Evolutionary conservation across 208 protist genomes (phyloP).

Genomic region (Endotrypanum monterogeii): DNA sequence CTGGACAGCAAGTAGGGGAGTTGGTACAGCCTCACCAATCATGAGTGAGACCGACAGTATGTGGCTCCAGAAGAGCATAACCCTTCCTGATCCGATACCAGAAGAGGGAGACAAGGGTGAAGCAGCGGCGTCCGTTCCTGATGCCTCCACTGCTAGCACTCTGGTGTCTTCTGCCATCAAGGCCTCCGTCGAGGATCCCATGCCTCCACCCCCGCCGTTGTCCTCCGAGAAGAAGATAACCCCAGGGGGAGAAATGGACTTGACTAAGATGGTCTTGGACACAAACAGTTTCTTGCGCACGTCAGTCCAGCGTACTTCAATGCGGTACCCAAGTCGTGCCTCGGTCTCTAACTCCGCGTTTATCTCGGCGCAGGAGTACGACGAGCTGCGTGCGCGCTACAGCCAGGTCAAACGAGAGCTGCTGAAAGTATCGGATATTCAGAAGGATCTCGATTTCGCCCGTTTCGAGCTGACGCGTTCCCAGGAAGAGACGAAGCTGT

Average conservation of each 20-base stretch:
- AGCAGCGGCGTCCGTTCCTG: background rate
- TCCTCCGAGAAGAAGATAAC: conserved; percentile 15
- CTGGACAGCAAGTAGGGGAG: too few species aligned
- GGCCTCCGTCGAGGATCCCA: conserved; percentile 7
- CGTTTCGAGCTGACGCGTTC: conserved; percentile 71
- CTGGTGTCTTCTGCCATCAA: background rate
- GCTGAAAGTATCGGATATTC: conserved; percentile 69
- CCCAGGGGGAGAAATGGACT: conserved; percentile 46
- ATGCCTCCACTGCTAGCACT: background rate
- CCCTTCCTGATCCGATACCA: conserved; percentile 69
- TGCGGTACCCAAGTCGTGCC: conserved; percentile 52
- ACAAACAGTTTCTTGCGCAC: conserved; percentile 40
- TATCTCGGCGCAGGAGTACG: conserved; percentile 77
- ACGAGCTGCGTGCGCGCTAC: conserved; percentile 73
- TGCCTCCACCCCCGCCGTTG: conserved; percentile 15
- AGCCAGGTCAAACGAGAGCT: conserved; percentile 80
- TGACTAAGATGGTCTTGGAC: conserved; percentile 63
- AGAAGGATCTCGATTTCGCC: conserved; percentile 79
- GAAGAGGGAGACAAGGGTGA: conserved; percentile 21
- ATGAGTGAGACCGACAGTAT: conserved; percentile 60
- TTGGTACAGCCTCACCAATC: background rate
- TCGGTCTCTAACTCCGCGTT: conserved; percentile 64
- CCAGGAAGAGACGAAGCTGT: conserved; percentile 68
- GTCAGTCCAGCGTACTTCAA: conserved; percentile 38
- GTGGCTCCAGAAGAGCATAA: conserved; percentile 88